A percentile compares a stretch with the other conserved stretches of the same genome.
phyloP scores from a whole-genome alignment of 164 flowering plant genomes.

The grape (Vitis vinifera) region ASM3070453v1 NC_081818.1:1135001-1135500 shows the following conservation, averaged over 20 bases:
- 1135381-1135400: neutral
- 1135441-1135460: neutral
- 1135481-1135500: neutral
- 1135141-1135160: too few relatives aligned
- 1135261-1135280: constrained; percentile 45
- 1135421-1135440: neutral
- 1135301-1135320: constrained; percentile 76
- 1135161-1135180: too few relatives aligned
- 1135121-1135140: too few relatives aligned
- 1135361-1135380: constrained; percentile 29
- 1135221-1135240: neutral
- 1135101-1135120: too few relatives aligned
- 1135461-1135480: neutral
- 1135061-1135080: too few relatives aligned
- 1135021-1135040: too few relatives aligned
- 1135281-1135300: constrained; percentile 96
- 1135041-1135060: too few relatives aligned
- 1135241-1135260: neutral
- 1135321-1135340: constrained; percentile 97
- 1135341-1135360: constrained; percentile 79
- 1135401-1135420: neutral
- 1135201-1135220: too few relatives aligned
- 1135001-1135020: neutral
- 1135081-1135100: too few relatives aligned
- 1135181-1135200: too few relatives aligned